phyloP scores from a whole-genome alignment of 805 yeast species.

The Candida argentea region DNA sequence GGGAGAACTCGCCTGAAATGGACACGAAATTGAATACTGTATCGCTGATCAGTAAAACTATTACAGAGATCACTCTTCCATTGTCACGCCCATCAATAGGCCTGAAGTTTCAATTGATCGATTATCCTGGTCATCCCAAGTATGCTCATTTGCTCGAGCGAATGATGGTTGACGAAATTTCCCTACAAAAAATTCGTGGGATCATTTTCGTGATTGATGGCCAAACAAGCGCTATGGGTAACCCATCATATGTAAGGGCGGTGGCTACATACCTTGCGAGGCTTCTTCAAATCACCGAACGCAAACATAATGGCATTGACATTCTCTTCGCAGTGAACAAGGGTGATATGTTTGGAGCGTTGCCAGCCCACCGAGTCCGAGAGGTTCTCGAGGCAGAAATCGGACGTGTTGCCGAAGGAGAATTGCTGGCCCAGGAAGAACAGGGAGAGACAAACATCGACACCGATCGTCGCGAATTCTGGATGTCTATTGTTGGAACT shows the following conservation, averaged over 20 bases:
- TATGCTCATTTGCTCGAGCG: conserved; percentile 49
- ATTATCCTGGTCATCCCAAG: conserved; percentile 84
- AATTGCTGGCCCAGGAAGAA: conserved; percentile 34
- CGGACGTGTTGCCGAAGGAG: conserved; percentile 39
- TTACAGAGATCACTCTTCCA: conserved; percentile 21
- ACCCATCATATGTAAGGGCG: conserved; percentile 16
- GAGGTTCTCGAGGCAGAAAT: conserved; percentile 56
- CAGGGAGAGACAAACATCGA: conserved; percentile 14
- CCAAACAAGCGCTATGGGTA: conserved; percentile 42
- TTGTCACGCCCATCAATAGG: conserved; percentile 24
- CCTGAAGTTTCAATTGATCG: conserved; percentile 45
- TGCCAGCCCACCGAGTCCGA: conserved; percentile 55
- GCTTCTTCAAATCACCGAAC: conserved; percentile 54
- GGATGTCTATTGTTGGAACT: conserved; percentile 28
- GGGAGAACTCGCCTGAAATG: conserved; percentile 5
- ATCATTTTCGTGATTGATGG: conserved; percentile 74
- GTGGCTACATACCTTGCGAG: conserved; percentile 52
- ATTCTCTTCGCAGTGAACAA: conserved; percentile 76
- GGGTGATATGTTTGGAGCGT: conserved; percentile 73
- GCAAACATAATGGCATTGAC: conserved; percentile 58
- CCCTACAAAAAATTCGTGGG: conserved; percentile 44
- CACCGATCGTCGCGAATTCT: conserved; percentile 37
- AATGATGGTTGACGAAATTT: conserved; percentile 31
- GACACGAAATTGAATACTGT: conserved; percentile 12
- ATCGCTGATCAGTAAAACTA: conserved; percentile 29